phyloP scores from a whole-genome alignment of 305 asterid genomes.

The Fraxinus latifolia region DNA sequence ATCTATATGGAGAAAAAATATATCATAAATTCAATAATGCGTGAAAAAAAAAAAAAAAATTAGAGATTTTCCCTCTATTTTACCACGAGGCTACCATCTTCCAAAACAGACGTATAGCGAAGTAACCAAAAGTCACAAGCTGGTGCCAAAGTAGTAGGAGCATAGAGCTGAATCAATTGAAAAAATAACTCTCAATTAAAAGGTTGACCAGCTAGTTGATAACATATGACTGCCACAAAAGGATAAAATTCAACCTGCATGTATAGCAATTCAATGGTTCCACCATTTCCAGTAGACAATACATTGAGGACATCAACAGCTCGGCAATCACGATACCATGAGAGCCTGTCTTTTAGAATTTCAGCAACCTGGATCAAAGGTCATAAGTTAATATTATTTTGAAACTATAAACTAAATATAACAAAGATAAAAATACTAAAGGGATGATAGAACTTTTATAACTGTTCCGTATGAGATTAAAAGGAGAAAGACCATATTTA shows the following conservation, averaged over 20 bases:
- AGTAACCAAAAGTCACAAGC: constrained; percentile 96
- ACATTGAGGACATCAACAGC: constrained; percentile 80
- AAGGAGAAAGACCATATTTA: background rate
- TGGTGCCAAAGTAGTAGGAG: constrained; percentile 87
- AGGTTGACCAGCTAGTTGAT: background rate
- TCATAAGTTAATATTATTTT: background rate
- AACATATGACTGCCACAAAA: background rate
- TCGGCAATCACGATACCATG: constrained; percentile 97
- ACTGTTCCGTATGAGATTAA: background rate
- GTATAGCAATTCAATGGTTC: constrained; percentile 87
- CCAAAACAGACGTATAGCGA: constrained; percentile 89
- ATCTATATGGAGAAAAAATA: constrained; percentile 38
- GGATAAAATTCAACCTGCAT: constrained; percentile 61
- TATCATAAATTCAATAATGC: background rate
- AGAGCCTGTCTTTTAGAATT: constrained; percentile 86
- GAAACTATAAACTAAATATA: background rate
- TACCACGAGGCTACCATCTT: constrained; percentile 98
- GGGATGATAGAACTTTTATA: background rate
- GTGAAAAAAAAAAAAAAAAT: background rate
- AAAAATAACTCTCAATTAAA: background rate
- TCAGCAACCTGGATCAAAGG: constrained; percentile 66
- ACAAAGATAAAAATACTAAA: background rate
- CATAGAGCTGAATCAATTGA: constrained; percentile 60
- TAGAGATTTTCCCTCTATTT: background rate
- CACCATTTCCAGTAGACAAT: constrained; percentile 82